Conservation (phyloP, 495 filamentous ascomycete genomes). For the Penicillium verhagenii region DNA sequence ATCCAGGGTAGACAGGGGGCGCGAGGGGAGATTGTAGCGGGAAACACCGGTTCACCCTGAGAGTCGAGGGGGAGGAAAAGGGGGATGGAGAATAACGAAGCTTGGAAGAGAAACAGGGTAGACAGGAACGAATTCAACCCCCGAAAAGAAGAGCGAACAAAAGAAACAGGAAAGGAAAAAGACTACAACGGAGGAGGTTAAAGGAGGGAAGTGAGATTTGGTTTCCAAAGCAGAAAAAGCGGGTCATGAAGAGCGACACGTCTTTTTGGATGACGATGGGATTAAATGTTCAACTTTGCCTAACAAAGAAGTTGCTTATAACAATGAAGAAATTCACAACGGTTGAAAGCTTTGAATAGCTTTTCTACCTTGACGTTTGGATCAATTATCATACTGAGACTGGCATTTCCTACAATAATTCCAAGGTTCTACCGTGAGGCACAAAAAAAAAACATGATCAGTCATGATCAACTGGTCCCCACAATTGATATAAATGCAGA, state of each 20-base stretch:
- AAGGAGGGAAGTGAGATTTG: conserved; percentile 15
- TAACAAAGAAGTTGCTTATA: too few relatives aligned
- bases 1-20: conserved; percentile 63
- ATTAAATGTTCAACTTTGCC: too few relatives aligned
- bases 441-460: not conserved
- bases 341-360: too few relatives aligned
- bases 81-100: conserved; percentile 49
- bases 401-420: not conserved
- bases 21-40: conserved; percentile 50
- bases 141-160: conserved; percentile 13
- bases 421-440: not conserved
- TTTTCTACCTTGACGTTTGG: too few relatives aligned
- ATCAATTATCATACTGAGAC: too few relatives aligned
- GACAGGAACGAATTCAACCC: not conserved
- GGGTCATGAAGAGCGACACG: conserved; percentile 9
- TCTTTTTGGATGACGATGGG: not conserved
- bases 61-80: conserved; percentile 49
- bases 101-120: conserved; percentile 12
- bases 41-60: conserved; percentile 20
- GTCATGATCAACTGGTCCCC: too few relatives aligned
- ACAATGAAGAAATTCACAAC: too few relatives aligned
- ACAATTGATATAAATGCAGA: too few relatives aligned
- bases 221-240: conserved; percentile 3
- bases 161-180: conserved; percentile 1
- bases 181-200: conserved; percentile 1